phyloP scores from a whole-genome alignment of 306 rosid genomes.

The Begonia peltatifolia region DNA sequence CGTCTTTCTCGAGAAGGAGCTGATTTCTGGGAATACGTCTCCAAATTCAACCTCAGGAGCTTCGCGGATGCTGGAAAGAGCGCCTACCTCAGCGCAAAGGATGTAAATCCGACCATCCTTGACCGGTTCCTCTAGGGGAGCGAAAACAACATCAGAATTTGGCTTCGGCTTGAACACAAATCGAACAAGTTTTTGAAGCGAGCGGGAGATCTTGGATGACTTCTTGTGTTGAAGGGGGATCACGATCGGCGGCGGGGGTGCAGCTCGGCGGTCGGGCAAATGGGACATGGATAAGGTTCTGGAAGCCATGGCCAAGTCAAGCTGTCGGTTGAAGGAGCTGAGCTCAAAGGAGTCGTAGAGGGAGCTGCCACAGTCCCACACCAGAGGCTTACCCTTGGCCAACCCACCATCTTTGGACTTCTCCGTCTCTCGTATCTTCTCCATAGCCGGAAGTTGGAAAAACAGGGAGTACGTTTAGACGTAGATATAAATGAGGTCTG shows the following conservation, averaged over 20 bases:
- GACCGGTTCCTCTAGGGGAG: neutral
- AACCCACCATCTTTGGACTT: too few relatives aligned
- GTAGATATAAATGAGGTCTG: neutral
- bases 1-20: slow-evolving; percentile 1
- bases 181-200: slow-evolving; percentile 7
- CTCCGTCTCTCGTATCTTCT: too few relatives aligned
- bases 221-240: neutral
- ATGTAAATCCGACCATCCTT: neutral
- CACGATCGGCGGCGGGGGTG: slow-evolving; percentile 3
- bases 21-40: slow-evolving; percentile 8
- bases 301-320: slow-evolving; percentile 58
- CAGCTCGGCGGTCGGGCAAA: slow-evolving; percentile 24
- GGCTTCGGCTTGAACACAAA: slow-evolving; percentile 8
- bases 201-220: slow-evolving; percentile 9
- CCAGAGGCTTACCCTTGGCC: slow-evolving; percentile 2
- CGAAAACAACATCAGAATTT: neutral
- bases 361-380: slow-evolving; percentile 91
- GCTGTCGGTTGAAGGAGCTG: slow-evolving; percentile 59
- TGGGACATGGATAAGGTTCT: slow-evolving; percentile 67
- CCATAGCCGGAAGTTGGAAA: too few relatives aligned
- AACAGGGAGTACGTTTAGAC: too few relatives aligned
- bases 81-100: neutral
- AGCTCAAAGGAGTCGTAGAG: slow-evolving; percentile 88
- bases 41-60: slow-evolving; percentile 5
- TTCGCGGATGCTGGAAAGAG: neutral